Evolutionary conservation across 106 monocot genomes (phyloP).

Genomic region (Narthecium ossifragum): DNA sequence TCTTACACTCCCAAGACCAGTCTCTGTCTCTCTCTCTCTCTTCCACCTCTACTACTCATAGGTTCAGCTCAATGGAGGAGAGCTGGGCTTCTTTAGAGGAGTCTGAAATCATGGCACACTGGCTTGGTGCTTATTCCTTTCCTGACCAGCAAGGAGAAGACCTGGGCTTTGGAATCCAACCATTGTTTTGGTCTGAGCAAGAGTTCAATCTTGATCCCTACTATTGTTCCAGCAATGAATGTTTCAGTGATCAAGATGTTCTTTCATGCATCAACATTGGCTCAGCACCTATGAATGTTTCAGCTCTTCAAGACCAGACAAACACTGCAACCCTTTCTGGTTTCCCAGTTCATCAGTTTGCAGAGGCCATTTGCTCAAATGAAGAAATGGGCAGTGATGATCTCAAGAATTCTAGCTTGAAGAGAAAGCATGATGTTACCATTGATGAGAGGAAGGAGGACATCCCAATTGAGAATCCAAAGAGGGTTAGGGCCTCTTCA

Average conservation of each 20-base stretch:
- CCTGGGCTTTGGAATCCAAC: conserved; percentile 5
- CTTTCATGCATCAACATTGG: not conserved
- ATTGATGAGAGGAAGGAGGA: not conserved
- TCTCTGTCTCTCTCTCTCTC: not conserved
- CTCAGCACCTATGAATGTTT: not conserved
- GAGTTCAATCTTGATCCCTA: conserved; percentile 8
- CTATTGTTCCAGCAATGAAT: not conserved
- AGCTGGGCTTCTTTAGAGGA: conserved; percentile 26
- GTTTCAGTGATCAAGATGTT: not conserved
- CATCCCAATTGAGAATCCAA: not conserved
- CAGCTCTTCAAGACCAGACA: not conserved
- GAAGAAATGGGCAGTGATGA: not conserved
- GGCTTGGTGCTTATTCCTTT: conserved; percentile 19
- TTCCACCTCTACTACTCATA: not conserved
- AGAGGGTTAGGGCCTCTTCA: not conserved
- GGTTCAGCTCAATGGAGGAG: conserved; percentile 2
- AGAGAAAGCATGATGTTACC: not conserved
- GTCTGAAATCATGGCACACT: conserved; percentile 35
- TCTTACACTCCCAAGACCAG: too few relatives aligned
- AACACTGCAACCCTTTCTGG: too few relatives aligned
- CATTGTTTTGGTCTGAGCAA: conserved; percentile 33
- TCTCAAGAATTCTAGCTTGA: not conserved
- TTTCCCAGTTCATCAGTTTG: not conserved
- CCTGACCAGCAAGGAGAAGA: conserved; percentile 14
- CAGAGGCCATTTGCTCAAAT: too few relatives aligned